phyloP scores from a whole-genome alignment of 139 green algal species.

The Edaphochlamys debaryana region DNA sequence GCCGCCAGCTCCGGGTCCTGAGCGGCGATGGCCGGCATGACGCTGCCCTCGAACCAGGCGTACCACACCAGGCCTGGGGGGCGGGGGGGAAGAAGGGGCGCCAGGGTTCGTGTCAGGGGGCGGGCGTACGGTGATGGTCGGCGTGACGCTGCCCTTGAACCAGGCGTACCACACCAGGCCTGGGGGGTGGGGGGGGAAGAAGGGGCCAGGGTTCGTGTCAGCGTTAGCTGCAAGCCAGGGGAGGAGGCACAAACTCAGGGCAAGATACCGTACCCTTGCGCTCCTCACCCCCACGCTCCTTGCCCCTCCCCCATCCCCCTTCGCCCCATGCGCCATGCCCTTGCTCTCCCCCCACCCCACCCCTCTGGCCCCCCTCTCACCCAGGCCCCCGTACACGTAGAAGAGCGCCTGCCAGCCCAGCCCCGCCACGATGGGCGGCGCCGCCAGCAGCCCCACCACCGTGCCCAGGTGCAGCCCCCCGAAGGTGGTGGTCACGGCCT shows the following conservation, averaged over 20 bases:
- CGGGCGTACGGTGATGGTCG: neutral
- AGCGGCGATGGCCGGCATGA: neutral
- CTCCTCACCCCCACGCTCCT: too few species aligned
- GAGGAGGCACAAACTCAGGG: neutral
- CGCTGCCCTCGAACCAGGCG: conserved; percentile 62
- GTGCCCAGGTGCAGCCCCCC: conserved; percentile 85
- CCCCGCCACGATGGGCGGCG: conserved; percentile 74
- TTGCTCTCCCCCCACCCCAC: neutral
- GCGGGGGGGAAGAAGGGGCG: too few species aligned
- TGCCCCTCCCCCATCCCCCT: neutral
- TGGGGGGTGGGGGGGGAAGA: too few species aligned
- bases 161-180: conserved; percentile 79
- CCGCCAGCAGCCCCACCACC: conserved; percentile 51
- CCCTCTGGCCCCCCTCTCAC: neutral
- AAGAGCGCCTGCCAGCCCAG: conserved; percentile 91
- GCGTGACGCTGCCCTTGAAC: conserved; percentile 55
- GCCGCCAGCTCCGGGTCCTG: conserved; percentile 47
- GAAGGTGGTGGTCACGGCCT: conserved; percentile 82
- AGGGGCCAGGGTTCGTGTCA: too few species aligned
- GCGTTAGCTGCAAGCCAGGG: too few species aligned
- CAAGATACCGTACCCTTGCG: too few species aligned
- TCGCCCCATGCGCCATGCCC: neutral
- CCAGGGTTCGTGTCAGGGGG: too few species aligned
- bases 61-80: conserved; percentile 79
- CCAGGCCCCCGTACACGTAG: conserved; percentile 79